Percentiles rank a stretch among this genome's conserved stretches.
Conservation (phyloP, 176 grass and related monocot genomes). For the Oryza officinalis region DNA sequence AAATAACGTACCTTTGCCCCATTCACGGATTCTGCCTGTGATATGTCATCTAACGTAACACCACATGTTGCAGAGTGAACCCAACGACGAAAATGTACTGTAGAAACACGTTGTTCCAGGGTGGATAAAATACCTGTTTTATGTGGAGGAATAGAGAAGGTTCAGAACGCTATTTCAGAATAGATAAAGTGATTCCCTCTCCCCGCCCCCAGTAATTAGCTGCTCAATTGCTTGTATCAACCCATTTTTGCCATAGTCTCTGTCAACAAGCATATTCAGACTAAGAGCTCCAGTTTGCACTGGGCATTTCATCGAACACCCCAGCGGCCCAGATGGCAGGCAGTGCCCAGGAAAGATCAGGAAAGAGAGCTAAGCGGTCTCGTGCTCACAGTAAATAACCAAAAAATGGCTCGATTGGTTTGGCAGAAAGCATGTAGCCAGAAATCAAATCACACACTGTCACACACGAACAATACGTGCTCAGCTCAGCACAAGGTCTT, state of each 20-base stretch:
- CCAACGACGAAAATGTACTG: slow-evolving; percentile 3
- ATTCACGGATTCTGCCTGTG: slow-evolving; percentile 25
- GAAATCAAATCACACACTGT: neutral
- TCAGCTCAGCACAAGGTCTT: neutral
- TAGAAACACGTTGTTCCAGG: slow-evolving; percentile 20
- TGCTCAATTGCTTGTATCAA: too few relatives aligned
- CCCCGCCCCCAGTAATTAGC: too few relatives aligned
- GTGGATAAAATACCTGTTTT: slow-evolving; percentile 28
- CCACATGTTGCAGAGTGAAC: slow-evolving; percentile 11
- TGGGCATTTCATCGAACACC: neutral
- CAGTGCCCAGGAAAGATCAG: neutral
- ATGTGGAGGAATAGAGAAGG: neutral
- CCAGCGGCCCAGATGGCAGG: neutral
- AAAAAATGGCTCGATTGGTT: neutral
- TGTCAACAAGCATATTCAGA: neutral
- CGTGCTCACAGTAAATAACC: neutral
- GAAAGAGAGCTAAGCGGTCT: neutral
- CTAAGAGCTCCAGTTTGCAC: neutral
- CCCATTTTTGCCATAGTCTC: too few relatives aligned
- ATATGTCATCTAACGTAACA: slow-evolving; percentile 14
- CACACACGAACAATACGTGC: neutral
- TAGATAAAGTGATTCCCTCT: neutral
- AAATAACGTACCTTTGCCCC: slow-evolving; percentile 28
- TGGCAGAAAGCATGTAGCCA: neutral
- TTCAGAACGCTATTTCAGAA: neutral